Evolutionary conservation across 108 stramenopile species (phyloP), one percentile per base, ranked within the genome.

Genomic region (Schizochytrium sp.): DNA sequence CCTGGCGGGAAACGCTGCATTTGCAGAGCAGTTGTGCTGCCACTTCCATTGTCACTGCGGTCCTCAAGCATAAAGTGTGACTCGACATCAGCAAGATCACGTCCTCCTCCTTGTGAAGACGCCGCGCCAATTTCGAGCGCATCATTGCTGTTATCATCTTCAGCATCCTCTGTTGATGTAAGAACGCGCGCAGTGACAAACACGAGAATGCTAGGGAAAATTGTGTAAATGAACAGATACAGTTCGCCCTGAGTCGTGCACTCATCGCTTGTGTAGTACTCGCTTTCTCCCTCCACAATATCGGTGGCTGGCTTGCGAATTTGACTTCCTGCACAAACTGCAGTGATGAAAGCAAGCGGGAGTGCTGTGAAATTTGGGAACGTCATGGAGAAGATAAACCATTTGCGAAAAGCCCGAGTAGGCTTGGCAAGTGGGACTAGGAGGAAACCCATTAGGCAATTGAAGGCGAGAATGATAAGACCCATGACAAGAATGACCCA

Each of bases 311-410:
- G 76, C 47, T 83, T 83, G 50, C 76, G 47, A 28, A 83, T 49
- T 17, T 46, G 19, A 38, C 47, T 53, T n/a, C 53, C 28, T 5
- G 76, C 53, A 53, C 76, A 83, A 5, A 83, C 53, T 42, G 76
- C 53, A 13, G 8, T 83, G 17, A 50, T 55, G 28, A 83, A 83
- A 38, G 55, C 76, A 8, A 83, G 76, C 76, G 76, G 76, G n/a
- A 83, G 47, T 38, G 76, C 45, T 38, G 55, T 55, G 3, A 83
- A 38, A 40, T 83, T 83, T n/a, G 76, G 76, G 3, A 83, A 83
- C 28, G 76, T 83, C 47, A 83, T 49, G 17, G 50, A 49, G 76
- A 38, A 83, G 50, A 83, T n/a, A 28, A 83, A 83, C 76, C 76
- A 83, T 28, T 55, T 55, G 0, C 53, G 47, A 53, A 83, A 83